phyloP scores from a whole-genome alignment of 2,329 filamentous ascomycete genomes.

The Fusarium sp. region DNA sequence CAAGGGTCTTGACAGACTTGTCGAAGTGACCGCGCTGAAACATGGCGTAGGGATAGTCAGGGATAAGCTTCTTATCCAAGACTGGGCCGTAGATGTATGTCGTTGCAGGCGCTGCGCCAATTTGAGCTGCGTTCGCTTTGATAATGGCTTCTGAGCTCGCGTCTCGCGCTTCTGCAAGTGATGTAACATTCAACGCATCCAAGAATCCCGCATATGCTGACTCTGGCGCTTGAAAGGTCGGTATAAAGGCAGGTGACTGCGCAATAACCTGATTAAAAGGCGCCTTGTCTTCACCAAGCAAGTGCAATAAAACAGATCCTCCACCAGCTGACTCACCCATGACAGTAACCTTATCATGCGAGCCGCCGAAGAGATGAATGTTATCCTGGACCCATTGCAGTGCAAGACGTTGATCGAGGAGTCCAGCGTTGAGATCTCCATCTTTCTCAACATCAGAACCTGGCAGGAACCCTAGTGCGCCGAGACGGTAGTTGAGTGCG shows the following conservation, averaged over 20 bases:
- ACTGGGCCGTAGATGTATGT: background rate
- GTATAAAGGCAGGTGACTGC: constrained; percentile 1
- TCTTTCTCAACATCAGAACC: background rate
- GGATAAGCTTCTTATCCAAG: background rate
- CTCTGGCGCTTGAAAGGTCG: background rate
- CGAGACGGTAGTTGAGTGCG: constrained; percentile 1
- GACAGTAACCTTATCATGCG: constrained; percentile 48
- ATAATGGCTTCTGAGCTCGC: background rate
- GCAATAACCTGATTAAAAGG: background rate
- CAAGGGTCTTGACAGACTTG: constrained; percentile 6
- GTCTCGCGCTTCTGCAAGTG: background rate
- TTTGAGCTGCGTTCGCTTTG: background rate
- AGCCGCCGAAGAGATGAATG: constrained; percentile 62
- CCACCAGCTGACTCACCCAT: background rate
- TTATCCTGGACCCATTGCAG: constrained; percentile 63
- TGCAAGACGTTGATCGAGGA: constrained; percentile 61
- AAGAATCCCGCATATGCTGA: background rate
- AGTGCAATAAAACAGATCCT: constrained; percentile 48
- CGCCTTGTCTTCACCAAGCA: background rate
- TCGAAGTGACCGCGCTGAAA: background rate
- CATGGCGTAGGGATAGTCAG: background rate
- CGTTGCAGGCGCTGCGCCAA: background rate
- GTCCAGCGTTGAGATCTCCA: constrained; percentile 57
- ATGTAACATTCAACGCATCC: background rate
- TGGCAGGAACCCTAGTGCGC: background rate